Conservation (phyloP, 176 grass and related monocot genomes). For the Avena atlantica region DNA sequence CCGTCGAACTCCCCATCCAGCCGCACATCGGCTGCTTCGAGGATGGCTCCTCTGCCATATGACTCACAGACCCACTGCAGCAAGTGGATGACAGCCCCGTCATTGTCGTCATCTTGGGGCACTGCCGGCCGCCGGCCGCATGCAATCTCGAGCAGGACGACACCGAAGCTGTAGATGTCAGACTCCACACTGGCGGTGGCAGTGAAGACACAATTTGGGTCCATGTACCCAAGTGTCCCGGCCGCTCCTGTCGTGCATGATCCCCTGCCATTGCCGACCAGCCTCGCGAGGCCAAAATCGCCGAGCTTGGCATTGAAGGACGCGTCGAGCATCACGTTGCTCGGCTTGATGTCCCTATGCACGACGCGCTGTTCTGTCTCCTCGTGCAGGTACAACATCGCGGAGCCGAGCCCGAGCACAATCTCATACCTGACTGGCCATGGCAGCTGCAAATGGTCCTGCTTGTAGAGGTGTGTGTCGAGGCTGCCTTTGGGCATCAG, state of each 20-base stretch:
- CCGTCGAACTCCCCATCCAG: background rate
- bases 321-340: constrained; percentile 2
- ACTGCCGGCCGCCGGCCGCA: background rate
- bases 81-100: background rate
- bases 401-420: background rate
- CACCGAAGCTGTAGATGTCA: background rate
- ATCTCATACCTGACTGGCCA: constrained; percentile 46
- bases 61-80: background rate
- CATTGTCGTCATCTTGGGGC: background rate
- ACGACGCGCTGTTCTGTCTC: background rate
- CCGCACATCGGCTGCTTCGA: background rate
- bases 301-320: background rate
- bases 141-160: background rate
- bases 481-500: constrained; percentile 70
- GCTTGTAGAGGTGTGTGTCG: constrained; percentile 49
- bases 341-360: background rate
- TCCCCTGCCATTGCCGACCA: background rate
- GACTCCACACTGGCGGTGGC: background rate
- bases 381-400: background rate
- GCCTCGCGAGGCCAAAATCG: constrained; percentile 23
- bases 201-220: background rate
- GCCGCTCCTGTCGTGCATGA: background rate
- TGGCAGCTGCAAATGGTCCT: background rate
- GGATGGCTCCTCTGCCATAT: background rate
- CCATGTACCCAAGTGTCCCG: background rate